These are phyloP conservation scores for Monosporascus sp. DNA, from an alignment of 2,329 filamentous ascomycete species.

Conservation along the genomic window DNA sequence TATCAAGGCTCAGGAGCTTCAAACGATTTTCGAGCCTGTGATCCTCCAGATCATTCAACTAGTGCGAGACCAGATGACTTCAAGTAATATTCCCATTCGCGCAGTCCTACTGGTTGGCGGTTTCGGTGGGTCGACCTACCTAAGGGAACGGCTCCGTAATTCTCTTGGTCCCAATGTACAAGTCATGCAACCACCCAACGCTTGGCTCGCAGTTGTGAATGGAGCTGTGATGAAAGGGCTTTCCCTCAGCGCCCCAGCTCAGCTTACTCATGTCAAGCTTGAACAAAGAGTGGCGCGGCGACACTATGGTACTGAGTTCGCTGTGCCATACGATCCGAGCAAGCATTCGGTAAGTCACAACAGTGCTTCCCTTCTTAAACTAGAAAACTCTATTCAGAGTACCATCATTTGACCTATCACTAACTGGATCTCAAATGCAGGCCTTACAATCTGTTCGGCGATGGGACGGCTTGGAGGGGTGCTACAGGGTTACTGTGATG, in stretches of 20 bases:
- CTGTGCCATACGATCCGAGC: not conserved
- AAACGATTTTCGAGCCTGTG: slow-evolving; percentile 39
- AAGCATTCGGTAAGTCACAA: not conserved
- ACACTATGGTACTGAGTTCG: not conserved
- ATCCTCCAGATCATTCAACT: slow-evolving; percentile 37
- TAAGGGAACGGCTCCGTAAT: slow-evolving; percentile 33
- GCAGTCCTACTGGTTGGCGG: slow-evolving; percentile 46
- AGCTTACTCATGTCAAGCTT: not conserved
- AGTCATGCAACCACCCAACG: slow-evolving; percentile 43
- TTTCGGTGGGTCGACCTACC: slow-evolving; percentile 41
- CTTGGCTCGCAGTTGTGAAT: slow-evolving; percentile 46
- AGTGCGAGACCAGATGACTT: slow-evolving; percentile 38
- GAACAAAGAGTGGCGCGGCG: not conserved
- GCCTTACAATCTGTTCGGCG: not conserved
- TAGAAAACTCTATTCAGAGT: too few species aligned
- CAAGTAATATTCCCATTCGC: slow-evolving; percentile 36
- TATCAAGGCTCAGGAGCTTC: slow-evolving; percentile 33
- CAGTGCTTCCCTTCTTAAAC: too few species aligned
- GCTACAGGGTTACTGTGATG: not conserved
- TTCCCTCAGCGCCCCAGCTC: not conserved
- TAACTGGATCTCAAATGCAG: too few species aligned
- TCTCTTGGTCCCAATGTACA: slow-evolving; percentile 30
- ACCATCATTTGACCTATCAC: too few species aligned
- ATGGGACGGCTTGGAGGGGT: not conserved
- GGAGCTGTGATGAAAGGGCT: slow-evolving; percentile 38